Percentiles rank a stretch among this genome's conserved stretches.
These are phyloP conservation scores for Boletus speciosus DNA, from an alignment of 768 basidiomycete genomes.

Conservation along the genomic window DNA sequence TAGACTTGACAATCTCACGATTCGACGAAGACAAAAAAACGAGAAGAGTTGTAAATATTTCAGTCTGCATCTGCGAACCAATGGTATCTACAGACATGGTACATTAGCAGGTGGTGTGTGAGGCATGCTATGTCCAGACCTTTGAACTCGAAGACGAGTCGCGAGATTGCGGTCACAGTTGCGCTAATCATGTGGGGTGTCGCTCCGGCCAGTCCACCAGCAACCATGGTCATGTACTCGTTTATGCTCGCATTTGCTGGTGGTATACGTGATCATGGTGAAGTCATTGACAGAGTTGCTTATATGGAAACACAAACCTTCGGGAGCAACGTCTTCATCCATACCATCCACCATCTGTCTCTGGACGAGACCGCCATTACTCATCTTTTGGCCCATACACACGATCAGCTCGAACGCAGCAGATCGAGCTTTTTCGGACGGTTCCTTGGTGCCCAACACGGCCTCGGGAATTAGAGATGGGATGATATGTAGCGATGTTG, in stretches of 20 bases:
- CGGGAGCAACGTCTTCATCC: slow-evolving; percentile 61
- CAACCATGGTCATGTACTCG: slow-evolving; percentile 96
- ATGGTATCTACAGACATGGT: slow-evolving; percentile 51
- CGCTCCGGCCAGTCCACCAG: slow-evolving; percentile 89
- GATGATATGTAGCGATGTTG: slow-evolving; percentile 75
- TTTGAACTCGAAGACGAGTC: slow-evolving; percentile 95
- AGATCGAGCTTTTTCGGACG: slow-evolving; percentile 85
- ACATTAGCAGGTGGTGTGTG: neutral
- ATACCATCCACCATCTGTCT: slow-evolving; percentile 76
- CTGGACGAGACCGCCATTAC: slow-evolving; percentile 76
- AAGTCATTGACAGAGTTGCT: neutral
- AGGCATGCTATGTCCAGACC: slow-evolving; percentile 39
- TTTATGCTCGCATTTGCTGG: slow-evolving; percentile 71
- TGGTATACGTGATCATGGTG: slow-evolving; percentile 12
- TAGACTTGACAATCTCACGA: slow-evolving; percentile 96
- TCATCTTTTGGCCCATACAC: slow-evolving; percentile 92
- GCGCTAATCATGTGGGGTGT: slow-evolving; percentile 99
- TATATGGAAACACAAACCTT: slow-evolving; percentile 30
- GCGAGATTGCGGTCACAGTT: slow-evolving; percentile 88
- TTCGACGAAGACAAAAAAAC: slow-evolving; percentile 93
- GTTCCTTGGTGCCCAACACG: slow-evolving; percentile 93
- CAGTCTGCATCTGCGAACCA: slow-evolving; percentile 67
- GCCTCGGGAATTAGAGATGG: slow-evolving; percentile 91
- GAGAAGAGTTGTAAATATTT: slow-evolving; percentile 81
- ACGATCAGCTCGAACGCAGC: slow-evolving; percentile 90